A percentile compares a stretch with the other conserved stretches of the same genome.
Evolutionary conservation across 257 asterid species (phyloP).

Genomic region (Leptodermis oblonga): DNA sequence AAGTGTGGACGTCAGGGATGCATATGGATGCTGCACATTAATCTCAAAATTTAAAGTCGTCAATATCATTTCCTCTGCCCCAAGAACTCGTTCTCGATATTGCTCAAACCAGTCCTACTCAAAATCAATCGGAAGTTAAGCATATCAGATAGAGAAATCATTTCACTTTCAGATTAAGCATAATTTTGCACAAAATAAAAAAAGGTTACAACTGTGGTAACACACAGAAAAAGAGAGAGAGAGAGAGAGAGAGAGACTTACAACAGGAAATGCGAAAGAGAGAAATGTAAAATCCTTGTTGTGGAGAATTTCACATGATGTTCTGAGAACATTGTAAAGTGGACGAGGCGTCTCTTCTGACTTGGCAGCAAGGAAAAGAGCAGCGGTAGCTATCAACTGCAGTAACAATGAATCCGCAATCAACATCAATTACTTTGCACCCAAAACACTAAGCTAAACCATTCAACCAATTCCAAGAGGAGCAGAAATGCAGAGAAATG

Average conservation of each 20-base stretch:
- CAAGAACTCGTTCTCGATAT: conserved; percentile 79
- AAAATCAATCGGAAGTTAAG: conserved; percentile 23
- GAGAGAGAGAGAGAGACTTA: conserved; percentile 32
- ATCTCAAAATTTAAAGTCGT: conserved; percentile 93
- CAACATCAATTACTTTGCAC: not conserved
- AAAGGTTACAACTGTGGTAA: not conserved
- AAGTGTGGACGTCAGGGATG: conserved; percentile 74
- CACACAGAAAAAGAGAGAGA: conserved; percentile 5
- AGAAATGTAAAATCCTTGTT: conserved; percentile 66
- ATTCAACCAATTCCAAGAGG: conserved; percentile 2
- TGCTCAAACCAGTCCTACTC: conserved; percentile 92
- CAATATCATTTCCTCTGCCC: conserved; percentile 85
- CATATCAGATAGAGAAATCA: conserved; percentile 10
- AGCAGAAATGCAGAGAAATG: not conserved
- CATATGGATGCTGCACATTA: conserved; percentile 92
- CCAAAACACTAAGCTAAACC: not conserved
- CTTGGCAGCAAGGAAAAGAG: conserved; percentile 83
- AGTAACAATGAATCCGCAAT: conserved; percentile 16
- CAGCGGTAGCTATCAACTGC: conserved; percentile 94
- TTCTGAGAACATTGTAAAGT: conserved; percentile 68
- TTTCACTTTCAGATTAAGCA: no score
- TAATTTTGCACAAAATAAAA: not conserved
- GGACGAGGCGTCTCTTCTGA: conserved; percentile 93
- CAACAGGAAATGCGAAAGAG: conserved; percentile 67
- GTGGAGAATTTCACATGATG: conserved; percentile 72